A percentile compares a stretch with the other conserved stretches of the same genome.
Evolutionary conservation across 768 basidiomycete genomes (phyloP).

Genomic region (Boletellus emodensis): DNA sequence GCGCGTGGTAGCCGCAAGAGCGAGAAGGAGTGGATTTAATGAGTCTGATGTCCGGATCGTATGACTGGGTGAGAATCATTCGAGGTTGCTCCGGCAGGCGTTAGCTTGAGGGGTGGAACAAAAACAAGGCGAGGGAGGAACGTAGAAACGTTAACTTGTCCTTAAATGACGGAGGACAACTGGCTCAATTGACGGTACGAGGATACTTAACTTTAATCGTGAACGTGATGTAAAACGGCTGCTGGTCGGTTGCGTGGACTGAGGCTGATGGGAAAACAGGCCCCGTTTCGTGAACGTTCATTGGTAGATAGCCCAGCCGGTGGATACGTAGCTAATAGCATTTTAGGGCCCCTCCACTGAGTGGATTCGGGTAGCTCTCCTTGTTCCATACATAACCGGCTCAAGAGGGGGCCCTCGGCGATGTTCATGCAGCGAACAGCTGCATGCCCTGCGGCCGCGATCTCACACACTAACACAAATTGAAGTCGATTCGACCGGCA

Average conservation of each 20-base stretch:
- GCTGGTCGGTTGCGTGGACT: constrained; percentile 29
- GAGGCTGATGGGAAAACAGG: constrained; percentile 22
- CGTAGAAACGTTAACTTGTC: constrained; percentile 14
- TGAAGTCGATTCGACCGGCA: background rate
- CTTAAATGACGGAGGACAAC: constrained; percentile 28
- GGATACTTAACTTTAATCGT: constrained; percentile 29
- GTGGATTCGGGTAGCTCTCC: constrained; percentile 1
- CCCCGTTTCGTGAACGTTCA: constrained; percentile 9
- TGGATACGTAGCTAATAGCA: constrained; percentile 25
- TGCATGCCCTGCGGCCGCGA: background rate
- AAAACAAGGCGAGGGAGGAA: constrained; percentile 6
- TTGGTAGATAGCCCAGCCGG: constrained; percentile 23
- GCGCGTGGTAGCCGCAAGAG: constrained; percentile 18
- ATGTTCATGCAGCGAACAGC: background rate
- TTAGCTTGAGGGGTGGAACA: constrained; percentile 1
- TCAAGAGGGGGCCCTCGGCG: background rate
- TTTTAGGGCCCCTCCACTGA: constrained; percentile 25
- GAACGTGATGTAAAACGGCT: constrained; percentile 33
- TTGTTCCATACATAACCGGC: constrained; percentile 2
- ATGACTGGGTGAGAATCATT: constrained; percentile 25
- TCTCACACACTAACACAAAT: constrained; percentile 3
- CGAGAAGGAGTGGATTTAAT: constrained; percentile 27
- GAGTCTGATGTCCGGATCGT: constrained; percentile 20
- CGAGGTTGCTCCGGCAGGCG: constrained; percentile 19
- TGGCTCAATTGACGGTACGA: constrained; percentile 16